Evolutionary conservation across 805 yeast genomes (phyloP).

Genomic region (Saccharomycopsis fodiens): DNA sequence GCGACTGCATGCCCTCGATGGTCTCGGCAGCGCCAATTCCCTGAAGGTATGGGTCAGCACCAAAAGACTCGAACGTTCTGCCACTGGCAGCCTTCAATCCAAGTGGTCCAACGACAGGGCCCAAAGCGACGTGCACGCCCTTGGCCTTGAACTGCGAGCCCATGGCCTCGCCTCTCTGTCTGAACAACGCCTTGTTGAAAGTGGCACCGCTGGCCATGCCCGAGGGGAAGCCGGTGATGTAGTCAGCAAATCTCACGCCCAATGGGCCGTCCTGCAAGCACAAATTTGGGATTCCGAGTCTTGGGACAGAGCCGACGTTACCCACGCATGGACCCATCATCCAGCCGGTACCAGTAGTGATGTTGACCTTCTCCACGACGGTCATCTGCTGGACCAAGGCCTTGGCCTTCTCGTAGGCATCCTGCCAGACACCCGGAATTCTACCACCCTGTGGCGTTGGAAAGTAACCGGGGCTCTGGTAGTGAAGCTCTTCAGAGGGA

Average conservation of each 20-base stretch:
- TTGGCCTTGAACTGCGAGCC: slow-evolving; percentile 47
- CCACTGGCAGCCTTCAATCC: slow-evolving; percentile 59
- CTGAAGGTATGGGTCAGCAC: slow-evolving; percentile 53
- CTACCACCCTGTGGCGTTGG: slow-evolving; percentile 35
- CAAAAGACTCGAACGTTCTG: slow-evolving; percentile 57
- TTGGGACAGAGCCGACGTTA: slow-evolving; percentile 49
- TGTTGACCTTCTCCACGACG: slow-evolving; percentile 49
- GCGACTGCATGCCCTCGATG: slow-evolving; percentile 47
- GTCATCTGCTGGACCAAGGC: slow-evolving; percentile 50
- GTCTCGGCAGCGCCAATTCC: slow-evolving; percentile 48
- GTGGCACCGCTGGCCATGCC: slow-evolving; percentile 53
- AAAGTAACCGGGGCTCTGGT: slow-evolving; percentile 1
- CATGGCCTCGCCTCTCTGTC: slow-evolving; percentile 45
- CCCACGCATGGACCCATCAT: slow-evolving; percentile 56
- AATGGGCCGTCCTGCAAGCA: slow-evolving; percentile 59
- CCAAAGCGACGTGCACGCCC: slow-evolving; percentile 48
- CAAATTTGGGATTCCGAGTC: slow-evolving; percentile 44
- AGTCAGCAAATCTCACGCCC: slow-evolving; percentile 51
- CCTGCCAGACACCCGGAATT: slow-evolving; percentile 44
- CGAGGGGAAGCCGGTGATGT: slow-evolving; percentile 48
- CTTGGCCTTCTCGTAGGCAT: slow-evolving; percentile 50
- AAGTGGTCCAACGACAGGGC: slow-evolving; percentile 53
- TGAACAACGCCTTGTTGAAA: slow-evolving; percentile 44
- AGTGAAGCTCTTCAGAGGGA: not conserved
- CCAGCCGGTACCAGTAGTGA: slow-evolving; percentile 59